Percentiles rank a stretch among this genome's conserved stretches.
Evolutionary conservation across 148 eudicot genomes (phyloP).

Genomic region (Rhododendron williamsianum): DNA sequence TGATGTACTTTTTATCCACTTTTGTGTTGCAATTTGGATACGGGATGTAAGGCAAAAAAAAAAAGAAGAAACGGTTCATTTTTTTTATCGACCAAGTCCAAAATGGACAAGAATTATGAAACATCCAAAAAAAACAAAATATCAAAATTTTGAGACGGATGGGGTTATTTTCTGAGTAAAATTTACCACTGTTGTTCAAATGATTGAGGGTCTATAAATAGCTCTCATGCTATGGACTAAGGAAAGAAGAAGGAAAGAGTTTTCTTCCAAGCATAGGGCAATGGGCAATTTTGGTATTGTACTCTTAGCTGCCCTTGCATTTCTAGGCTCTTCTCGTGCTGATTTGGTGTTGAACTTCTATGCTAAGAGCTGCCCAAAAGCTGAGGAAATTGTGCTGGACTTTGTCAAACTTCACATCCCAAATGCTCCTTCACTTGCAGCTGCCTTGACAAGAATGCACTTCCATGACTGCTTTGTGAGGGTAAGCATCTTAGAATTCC

Average conservation of each 20-base stretch:
- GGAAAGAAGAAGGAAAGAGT: not conserved
- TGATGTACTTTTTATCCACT: not conserved
- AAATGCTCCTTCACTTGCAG: constrained; percentile 44
- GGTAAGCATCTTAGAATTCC: constrained; percentile 19
- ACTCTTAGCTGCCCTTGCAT: constrained; percentile 12
- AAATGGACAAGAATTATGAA: too few species aligned
- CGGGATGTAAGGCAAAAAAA: too few species aligned
- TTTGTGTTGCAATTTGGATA: too few species aligned
- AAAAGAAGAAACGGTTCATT: too few species aligned
- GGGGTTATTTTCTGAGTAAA: not conserved
- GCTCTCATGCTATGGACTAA: not conserved
- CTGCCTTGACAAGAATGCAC: constrained; percentile 42
- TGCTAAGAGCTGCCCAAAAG: constrained; percentile 42
- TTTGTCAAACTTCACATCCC: constrained; percentile 37
- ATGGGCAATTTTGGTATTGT: not conserved
- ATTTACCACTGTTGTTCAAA: not conserved
- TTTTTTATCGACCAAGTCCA: too few species aligned
- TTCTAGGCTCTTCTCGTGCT: constrained; percentile 17
- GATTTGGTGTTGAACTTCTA: constrained; percentile 34
- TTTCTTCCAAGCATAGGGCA: not conserved
- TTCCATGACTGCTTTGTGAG: constrained; percentile 65
- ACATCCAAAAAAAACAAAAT: too few species aligned
- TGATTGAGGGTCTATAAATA: not conserved
- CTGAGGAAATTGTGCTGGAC: constrained; percentile 43
- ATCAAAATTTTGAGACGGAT: too few species aligned